A percentile compares a stretch with the other conserved stretches of the same genome.
Evolutionary conservation across 2,329 filamentous ascomycete species (phyloP).

Genomic region (Diaporthe eres): DNA sequence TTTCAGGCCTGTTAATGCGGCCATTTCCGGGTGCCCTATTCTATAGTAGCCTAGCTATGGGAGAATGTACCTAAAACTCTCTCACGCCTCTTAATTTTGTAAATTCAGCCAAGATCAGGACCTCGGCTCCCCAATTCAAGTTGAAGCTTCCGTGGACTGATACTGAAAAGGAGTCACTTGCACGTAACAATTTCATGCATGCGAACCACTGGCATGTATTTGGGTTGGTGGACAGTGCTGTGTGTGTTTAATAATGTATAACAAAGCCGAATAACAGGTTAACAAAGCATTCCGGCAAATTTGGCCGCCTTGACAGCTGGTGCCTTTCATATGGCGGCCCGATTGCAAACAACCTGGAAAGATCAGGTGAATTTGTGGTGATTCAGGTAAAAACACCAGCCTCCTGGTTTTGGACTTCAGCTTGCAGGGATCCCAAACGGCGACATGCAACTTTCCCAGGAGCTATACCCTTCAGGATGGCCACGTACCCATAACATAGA

Average conservation of each 20-base stretch:
- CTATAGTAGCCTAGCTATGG: no score
- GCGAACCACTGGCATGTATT: neutral
- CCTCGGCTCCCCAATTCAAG: no score
- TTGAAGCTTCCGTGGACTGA: no score
- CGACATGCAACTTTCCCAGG: neutral
- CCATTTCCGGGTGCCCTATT: no score
- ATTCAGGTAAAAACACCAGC: constrained; percentile 10
- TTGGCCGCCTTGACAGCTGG: neutral
- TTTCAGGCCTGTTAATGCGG: no score
- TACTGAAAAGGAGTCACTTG: no score
- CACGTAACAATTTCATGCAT: neutral
- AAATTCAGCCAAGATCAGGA: no score
- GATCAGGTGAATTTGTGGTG: neutral
- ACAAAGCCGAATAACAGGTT: neutral
- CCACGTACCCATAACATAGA: neutral
- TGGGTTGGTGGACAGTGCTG: neutral
- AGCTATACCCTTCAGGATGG: neutral
- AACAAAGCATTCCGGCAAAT: neutral
- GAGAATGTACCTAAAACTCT: no score
- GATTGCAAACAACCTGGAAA: neutral
- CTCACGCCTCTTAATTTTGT: no score
- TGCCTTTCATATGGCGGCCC: neutral
- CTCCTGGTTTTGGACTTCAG: constrained; percentile 1
- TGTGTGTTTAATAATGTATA: neutral
- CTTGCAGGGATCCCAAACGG: neutral